Percentiles rank a stretch among this genome's conserved stretches.
Conservation (phyloP, 1,284 basidiomycete species). For the Erythrobasidium hasegawianum region DNA sequence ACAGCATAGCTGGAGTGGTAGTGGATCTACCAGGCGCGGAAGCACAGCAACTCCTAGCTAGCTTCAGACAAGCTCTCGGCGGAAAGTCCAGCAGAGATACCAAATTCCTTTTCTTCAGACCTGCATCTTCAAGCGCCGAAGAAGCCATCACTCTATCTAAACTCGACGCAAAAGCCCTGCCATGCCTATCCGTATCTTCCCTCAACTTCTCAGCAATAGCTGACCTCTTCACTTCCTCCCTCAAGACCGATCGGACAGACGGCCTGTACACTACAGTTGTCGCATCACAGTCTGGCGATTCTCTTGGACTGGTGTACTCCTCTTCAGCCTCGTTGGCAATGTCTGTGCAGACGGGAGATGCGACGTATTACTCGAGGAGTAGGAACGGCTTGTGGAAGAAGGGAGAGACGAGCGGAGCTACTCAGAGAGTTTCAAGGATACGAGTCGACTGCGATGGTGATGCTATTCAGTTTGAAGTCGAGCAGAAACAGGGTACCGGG, state of each 20-base stretch:
- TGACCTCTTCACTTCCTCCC: constrained; percentile 78
- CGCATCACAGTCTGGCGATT: constrained; percentile 63
- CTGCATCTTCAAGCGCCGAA: constrained; percentile 50
- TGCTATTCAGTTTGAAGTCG: constrained; percentile 82
- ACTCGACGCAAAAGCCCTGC: constrained; percentile 54
- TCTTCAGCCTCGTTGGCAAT: constrained; percentile 80
- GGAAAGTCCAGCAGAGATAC: constrained; percentile 46
- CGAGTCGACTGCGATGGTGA: constrained; percentile 90
- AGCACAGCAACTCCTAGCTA: constrained; percentile 45
- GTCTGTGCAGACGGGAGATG: constrained; percentile 81
- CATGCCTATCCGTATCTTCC: constrained; percentile 55
- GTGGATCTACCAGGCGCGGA: constrained; percentile 59
- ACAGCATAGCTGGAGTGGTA: constrained; percentile 71
- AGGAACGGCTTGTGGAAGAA: constrained; percentile 97
- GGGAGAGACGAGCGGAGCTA: constrained; percentile 91
- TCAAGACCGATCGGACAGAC: constrained; percentile 83
- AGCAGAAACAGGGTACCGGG: constrained; percentile 71
- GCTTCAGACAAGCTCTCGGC: constrained; percentile 41
- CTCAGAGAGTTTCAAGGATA: constrained; percentile 80
- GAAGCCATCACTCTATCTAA: constrained; percentile 38
- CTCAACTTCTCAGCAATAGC: constrained; percentile 73
- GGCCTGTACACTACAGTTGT: constrained; percentile 91
- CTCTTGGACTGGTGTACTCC: constrained; percentile 96
- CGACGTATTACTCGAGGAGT: constrained; percentile 87
- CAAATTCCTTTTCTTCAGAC: constrained; percentile 54